Conservation (phyloP, 495 filamentous ascomycete species). For the Tuber melanosporum region DNA sequence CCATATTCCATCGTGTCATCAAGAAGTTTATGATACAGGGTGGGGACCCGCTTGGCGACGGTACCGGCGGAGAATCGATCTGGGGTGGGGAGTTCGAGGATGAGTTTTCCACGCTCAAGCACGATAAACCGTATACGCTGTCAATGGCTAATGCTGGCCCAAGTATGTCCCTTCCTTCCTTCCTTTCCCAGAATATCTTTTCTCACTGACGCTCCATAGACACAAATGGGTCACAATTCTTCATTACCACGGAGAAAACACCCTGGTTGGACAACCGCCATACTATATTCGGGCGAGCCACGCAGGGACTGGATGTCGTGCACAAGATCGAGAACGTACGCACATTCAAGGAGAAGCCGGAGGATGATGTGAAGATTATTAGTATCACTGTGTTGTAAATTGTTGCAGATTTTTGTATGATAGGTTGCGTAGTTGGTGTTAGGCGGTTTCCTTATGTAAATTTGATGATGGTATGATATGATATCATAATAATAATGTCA, state of each 20-base stretch:
- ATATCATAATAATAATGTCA: not conserved
- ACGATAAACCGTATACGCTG: slow-evolving; percentile 93
- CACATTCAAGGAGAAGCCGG: slow-evolving; percentile 92
- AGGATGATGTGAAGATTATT: slow-evolving; percentile 95
- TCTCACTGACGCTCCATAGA: slow-evolving; percentile 48
- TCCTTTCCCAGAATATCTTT: slow-evolving; percentile 36
- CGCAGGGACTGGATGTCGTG: slow-evolving; percentile 88
- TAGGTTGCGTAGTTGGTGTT: not conserved
- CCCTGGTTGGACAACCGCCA: slow-evolving; percentile 96
- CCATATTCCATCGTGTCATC: slow-evolving; percentile 95
- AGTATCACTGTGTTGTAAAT: slow-evolving; percentile 63
- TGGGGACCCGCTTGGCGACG: slow-evolving; percentile 89
- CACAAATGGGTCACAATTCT: slow-evolving; percentile 80
- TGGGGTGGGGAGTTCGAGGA: slow-evolving; percentile 96
- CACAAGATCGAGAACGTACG: slow-evolving; percentile 90
- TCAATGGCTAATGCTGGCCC: slow-evolving; percentile 96
- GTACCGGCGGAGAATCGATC: slow-evolving; percentile 92
- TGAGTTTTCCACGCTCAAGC: slow-evolving; percentile 83
- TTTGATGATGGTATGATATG: not conserved
- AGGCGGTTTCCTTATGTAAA: not conserved
- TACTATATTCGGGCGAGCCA: slow-evolving; percentile 86
- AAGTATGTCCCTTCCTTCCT: slow-evolving; percentile 49
- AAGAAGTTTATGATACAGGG: slow-evolving; percentile 97
- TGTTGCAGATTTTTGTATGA: too few species aligned
- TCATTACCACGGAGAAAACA: slow-evolving; percentile 95